Evolutionary conservation across 2,329 filamentous ascomycete genomes (phyloP).

Genomic region (Ceratocystis smalleyi): DNA sequence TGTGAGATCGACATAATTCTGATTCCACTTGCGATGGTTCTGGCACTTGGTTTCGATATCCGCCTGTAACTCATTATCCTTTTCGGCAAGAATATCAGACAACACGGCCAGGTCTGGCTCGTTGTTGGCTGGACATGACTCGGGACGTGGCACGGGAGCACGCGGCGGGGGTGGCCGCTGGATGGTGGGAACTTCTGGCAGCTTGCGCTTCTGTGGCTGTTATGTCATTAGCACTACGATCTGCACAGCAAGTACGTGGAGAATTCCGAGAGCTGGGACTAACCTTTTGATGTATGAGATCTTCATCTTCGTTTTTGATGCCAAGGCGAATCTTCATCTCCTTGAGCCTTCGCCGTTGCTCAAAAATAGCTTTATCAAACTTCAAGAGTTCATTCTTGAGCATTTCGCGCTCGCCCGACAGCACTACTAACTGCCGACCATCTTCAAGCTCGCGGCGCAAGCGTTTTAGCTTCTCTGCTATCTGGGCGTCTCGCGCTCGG

Average conservation of each 20-base stretch:
- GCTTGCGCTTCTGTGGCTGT: conserved; percentile 56
- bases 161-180: conserved; percentile 51
- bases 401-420: conserved; percentile 66
- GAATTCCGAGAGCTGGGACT: conserved; percentile 21
- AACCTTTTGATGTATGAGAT: conserved; percentile 88
- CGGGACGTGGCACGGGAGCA: conserved; percentile 34
- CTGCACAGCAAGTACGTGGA: conserved; percentile 19
- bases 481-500: conserved; percentile 79
- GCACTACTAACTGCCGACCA: conserved; percentile 61
- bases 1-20: conserved; percentile 76
- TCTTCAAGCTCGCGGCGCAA: conserved; percentile 83
- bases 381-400: conserved; percentile 62
- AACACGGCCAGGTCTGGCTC: conserved; percentile 68
- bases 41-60: conserved; percentile 78
- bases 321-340: conserved; percentile 74
- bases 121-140: conserved; percentile 23
- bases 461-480: conserved; percentile 85
- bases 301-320: conserved; percentile 86
- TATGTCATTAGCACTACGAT: conserved; percentile 25
- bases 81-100: conserved; percentile 62
- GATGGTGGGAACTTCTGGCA: conserved; percentile 39
- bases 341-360: conserved; percentile 68
- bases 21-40: conserved; percentile 85
- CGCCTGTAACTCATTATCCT: conserved; percentile 61
- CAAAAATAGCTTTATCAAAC: conserved; percentile 63